A percentile compares a stretch with the other conserved stretches of the same genome.
Conservation (phyloP, 768 basidiomycete species). For the Phaffia tasmanica region DNA sequence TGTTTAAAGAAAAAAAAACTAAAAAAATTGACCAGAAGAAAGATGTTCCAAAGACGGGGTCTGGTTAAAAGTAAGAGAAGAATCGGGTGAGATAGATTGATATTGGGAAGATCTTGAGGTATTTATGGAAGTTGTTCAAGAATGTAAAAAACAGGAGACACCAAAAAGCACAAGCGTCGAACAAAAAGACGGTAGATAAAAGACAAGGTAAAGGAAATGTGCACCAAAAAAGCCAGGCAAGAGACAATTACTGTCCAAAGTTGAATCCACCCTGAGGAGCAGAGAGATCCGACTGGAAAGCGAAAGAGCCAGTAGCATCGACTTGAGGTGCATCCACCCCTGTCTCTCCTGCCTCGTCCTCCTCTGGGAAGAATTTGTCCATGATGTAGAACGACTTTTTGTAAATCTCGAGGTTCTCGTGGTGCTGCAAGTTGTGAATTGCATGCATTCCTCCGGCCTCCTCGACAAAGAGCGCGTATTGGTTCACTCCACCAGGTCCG, state of each 20-base stretch:
- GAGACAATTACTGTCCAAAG: slow-evolving; percentile 45
- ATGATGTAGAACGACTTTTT: slow-evolving; percentile 94
- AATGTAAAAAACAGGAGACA: too few relatives aligned
- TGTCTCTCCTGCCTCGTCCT: slow-evolving; percentile 65
- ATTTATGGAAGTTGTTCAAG: too few relatives aligned
- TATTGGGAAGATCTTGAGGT: too few relatives aligned
- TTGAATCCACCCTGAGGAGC: slow-evolving; percentile 94
- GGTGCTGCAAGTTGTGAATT: slow-evolving; percentile 61
- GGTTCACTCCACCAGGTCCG: slow-evolving; percentile 73
- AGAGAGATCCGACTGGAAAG: slow-evolving; percentile 69
- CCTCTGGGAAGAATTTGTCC: slow-evolving; percentile 41
- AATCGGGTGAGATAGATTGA: too few relatives aligned
- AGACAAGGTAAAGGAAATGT: too few relatives aligned
- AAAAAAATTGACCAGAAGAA: too few relatives aligned
- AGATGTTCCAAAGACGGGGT: too few relatives aligned
- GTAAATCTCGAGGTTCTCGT: slow-evolving; percentile 98
- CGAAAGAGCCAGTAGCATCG: slow-evolving; percentile 42
- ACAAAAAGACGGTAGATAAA: too few relatives aligned
- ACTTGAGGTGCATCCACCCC: slow-evolving; percentile 61
- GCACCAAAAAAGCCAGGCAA: too few relatives aligned
- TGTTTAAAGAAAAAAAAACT: too few relatives aligned
- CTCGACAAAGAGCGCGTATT: slow-evolving; percentile 88
- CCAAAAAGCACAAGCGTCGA: too few relatives aligned
- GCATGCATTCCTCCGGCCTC: slow-evolving; percentile 87
- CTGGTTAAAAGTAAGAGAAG: too few relatives aligned